A percentile compares a stretch with the other conserved stretches of the same genome.
phyloP scores from a whole-genome alignment of 148 eudicot genomes.

The Nepenthes gracilis region DNA sequence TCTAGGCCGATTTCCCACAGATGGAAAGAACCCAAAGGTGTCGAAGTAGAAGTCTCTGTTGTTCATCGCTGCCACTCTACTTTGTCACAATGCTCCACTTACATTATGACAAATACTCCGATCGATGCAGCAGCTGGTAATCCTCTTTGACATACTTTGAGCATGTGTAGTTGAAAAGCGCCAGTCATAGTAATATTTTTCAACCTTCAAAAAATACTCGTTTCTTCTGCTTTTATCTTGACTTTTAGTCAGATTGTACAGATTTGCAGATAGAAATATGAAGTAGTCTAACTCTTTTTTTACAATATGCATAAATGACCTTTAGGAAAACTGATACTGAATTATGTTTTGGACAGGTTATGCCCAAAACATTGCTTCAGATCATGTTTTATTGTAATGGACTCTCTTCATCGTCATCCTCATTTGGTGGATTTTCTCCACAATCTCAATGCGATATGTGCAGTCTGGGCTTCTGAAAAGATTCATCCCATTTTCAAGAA shows the following conservation, averaged over 20 bases:
- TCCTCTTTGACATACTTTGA: background rate
- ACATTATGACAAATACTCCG: slow-evolving; percentile 12
- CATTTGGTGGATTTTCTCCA: slow-evolving; percentile 53
- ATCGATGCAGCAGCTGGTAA: slow-evolving; percentile 35
- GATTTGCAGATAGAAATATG: too few species aligned
- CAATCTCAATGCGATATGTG: slow-evolving; percentile 64
- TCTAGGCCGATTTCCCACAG: slow-evolving; percentile 18
- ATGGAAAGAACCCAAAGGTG: slow-evolving; percentile 17
- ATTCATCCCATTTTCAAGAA: slow-evolving; percentile 62
- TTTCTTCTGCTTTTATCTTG: background rate
- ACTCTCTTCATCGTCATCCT: slow-evolving; percentile 72
- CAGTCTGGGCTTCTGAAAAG: slow-evolving; percentile 68
- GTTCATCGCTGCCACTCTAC: slow-evolving; percentile 82
- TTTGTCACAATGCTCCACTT: slow-evolving; percentile 34
- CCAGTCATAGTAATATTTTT: background rate
- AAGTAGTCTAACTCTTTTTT: too few species aligned
- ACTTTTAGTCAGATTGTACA: too few species aligned
- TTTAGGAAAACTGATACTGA: background rate
- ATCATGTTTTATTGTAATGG: slow-evolving; percentile 66
- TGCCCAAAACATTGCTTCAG: slow-evolving; percentile 38
- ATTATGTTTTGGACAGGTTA: background rate
- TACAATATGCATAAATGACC: background rate
- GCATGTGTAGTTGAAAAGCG: background rate
- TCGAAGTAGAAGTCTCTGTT: slow-evolving; percentile 27
- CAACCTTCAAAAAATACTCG: background rate